phyloP scores from a whole-genome alignment of 805 yeast genomes.

The Clavispora fructus region DNA sequence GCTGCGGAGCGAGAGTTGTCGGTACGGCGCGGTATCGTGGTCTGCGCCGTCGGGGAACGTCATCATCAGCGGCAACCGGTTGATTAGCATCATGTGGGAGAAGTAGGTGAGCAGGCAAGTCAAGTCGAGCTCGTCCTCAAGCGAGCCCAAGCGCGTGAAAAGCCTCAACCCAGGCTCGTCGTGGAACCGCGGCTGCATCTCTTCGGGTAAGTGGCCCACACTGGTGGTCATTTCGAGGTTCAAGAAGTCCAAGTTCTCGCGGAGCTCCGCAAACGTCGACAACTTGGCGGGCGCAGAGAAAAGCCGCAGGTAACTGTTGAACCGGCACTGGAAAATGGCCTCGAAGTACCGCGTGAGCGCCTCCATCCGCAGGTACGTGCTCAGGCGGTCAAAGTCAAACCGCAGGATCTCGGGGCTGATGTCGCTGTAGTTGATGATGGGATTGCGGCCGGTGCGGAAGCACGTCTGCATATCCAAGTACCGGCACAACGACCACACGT shows the following conservation, averaged over 20 bases:
- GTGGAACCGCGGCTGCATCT: slow-evolving; percentile 11
- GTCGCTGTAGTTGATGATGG: slow-evolving; percentile 39
- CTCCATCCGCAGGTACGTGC: neutral
- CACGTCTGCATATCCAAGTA: slow-evolving; percentile 40
- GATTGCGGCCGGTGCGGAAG: slow-evolving; percentile 44
- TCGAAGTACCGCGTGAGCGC: slow-evolving; percentile 3
- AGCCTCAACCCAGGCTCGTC: slow-evolving; percentile 8
- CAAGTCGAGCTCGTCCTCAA: slow-evolving; percentile 10
- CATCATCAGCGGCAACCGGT: slow-evolving; percentile 26
- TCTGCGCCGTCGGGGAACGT: slow-evolving; percentile 11
- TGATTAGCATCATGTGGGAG: slow-evolving; percentile 32
- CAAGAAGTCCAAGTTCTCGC: slow-evolving; percentile 18
- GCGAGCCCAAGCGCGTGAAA: neutral
- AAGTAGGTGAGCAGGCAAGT: slow-evolving; percentile 26
- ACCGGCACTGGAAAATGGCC: slow-evolving; percentile 15
- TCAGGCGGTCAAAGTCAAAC: neutral
- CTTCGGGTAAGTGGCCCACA: slow-evolving; percentile 14
- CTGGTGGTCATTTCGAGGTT: slow-evolving; percentile 27
- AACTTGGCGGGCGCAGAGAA: slow-evolving; percentile 26
- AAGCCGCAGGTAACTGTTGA: slow-evolving; percentile 25
- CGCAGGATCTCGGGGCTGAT: slow-evolving; percentile 7
- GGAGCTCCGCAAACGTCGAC: slow-evolving; percentile 15
- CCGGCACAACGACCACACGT: slow-evolving; percentile 48
- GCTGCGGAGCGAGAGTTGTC: slow-evolving; percentile 26
- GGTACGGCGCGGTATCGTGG: slow-evolving; percentile 15